Evolutionary conservation across 2,329 filamentous ascomycete genomes (phyloP), one percentile per base, ranked within the genome.

Genomic region (Hawksworthiomyces lignivorus): DNA sequence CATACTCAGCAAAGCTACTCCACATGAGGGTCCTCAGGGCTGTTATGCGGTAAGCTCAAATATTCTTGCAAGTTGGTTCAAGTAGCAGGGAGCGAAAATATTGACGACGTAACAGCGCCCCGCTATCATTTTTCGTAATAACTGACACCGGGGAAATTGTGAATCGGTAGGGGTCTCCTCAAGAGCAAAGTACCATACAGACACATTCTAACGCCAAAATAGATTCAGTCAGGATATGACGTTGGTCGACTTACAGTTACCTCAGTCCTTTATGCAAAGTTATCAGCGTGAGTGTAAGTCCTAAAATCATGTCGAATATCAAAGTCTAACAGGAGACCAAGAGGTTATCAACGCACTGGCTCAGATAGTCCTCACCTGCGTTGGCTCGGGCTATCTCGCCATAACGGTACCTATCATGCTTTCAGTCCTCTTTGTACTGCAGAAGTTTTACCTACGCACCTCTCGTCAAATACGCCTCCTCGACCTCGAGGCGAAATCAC

Each of bases 401-500:
- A 56, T 67, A 12, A 60, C 62, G 1, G 60, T 72, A 35, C 70
- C 70, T 1, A 50, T 67, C 5, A 56, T 70, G 1, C 48, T 68
- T 10, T 41, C 58, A 2, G 51, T 59, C 2, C 48, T 70, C 10
- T 72, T 65, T 39, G 28, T 62, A 7, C 54, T 74, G 11, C 70
- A 73, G 45, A 68, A 67, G 35, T 54, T 70, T 36, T 75, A 76
- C 49, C 59, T 76, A 4, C 63, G 66, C 1, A 75, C 70, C 2
- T 73, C 70, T 2, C 63, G 70, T 0, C 71, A 74, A 51, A 54
- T 76, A 11, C 65, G 72, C 43, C 60, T 70, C 20, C 55, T 75
- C 32, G 72, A 75, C 36, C 58, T 75, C n/a, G 72, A 75, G 52
- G 62, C 65, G 5, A 72, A 72, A 32, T 63, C 68, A 0, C 69